Base-by-base conservation (phyloP, 257 asterid genomes). In the Primulina eburnea region DNA sequence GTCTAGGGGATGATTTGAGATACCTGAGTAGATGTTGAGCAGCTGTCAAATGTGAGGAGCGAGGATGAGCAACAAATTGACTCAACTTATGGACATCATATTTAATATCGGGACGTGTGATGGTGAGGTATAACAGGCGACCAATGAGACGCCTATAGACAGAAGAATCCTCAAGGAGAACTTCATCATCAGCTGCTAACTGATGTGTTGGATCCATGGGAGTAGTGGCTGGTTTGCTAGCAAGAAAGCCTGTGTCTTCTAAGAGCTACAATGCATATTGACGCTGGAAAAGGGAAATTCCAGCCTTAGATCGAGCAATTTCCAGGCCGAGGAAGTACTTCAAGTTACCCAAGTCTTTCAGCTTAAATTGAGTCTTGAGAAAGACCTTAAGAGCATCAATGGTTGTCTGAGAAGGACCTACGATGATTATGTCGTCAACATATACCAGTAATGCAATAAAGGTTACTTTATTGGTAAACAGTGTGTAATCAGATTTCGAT, bases 371-470 rank as follows among this genome's bases (percentile, higher is more conserved):
- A 1, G 2, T 0, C 9, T 60, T 26, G 0, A 70, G n/a, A 9
- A 7, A 38, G 0, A 7, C 1, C 17, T 60, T 60, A 0, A 70
- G 4, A 0, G 14, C 5, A 0, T 5, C 2, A 6, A 60, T 38
- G 0, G 12, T 5, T 0, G 5, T 0, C 1, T 0, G 10, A 2
- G 40, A 11, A 1, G 2, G 50, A 0, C 68, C 29, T 0, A 28
- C 43, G 8, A 70, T 3, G 0, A 70, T 9, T 1, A 60, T 24
- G 11, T 70, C 74, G 60, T 70, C 59, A 0, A 60, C 60, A 24
- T 70, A 70, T 0, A 70, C 65, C 29, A 69, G 11, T 0, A 69
- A 7, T 29, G 14, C 3, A 3, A 57, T 0, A 1, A 20, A 21
- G 0, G 6, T 0, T 0, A n/a, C 7, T 12, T 5, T 11, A 5